Evolutionary conservation across 192 early-diverging fungal genomes (phyloP), one percentile per base, ranked within the genome.

Genomic region (Irineochytrium annulatum): DNA sequence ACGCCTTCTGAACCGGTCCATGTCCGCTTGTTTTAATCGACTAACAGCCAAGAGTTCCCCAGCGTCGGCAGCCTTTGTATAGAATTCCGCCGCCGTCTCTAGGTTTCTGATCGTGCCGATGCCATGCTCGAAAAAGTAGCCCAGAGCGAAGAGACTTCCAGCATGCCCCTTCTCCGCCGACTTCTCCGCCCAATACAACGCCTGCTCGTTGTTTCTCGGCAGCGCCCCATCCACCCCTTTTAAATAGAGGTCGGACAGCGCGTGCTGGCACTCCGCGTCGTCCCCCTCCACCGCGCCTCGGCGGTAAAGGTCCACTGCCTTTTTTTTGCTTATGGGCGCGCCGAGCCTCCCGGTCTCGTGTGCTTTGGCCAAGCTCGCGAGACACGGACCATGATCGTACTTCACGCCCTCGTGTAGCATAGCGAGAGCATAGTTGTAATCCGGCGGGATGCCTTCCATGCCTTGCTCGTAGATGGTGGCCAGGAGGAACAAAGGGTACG

Each of bases 121-220:
- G 27, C 91, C 89, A 57, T 78, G 76, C 65, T 91, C 88, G 63
- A 83, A 81, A 73, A 89, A 93, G 69, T 91, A 94, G 34, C 94
- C 94, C 67, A 97, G 72, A 3, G 89, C 87, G 60, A 84, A 93
- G 76, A 90, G 85, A 0, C 91, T 92, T 58, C 85, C 79, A 16
- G 85, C 73, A 35, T 88, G 65, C 3, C 85, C 85, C 71, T 86
- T 77, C 46, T 80, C 77, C 29, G 94, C 91, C 1, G 92, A 87
- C 22, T 77, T 72, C 43, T 83, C 77, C 31, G 84, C 85, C 80
- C 90, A 89, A 59, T 87, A 73, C 60, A 89, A 91, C 0, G 94
- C 91, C 37, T 86, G 65, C 3, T 74, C 69, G 48, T 90, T 84
- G 69, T 89, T 75, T 39, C 65, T 57, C 5, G 76, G 73, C 20